A percentile compares a stretch with the other conserved stretches of the same genome.
These are phyloP conservation scores for slime mould (Dictyostelium discoideum) DNA, from an alignment of 78 protist genomes.

Conservation along the genomic window DNA sequence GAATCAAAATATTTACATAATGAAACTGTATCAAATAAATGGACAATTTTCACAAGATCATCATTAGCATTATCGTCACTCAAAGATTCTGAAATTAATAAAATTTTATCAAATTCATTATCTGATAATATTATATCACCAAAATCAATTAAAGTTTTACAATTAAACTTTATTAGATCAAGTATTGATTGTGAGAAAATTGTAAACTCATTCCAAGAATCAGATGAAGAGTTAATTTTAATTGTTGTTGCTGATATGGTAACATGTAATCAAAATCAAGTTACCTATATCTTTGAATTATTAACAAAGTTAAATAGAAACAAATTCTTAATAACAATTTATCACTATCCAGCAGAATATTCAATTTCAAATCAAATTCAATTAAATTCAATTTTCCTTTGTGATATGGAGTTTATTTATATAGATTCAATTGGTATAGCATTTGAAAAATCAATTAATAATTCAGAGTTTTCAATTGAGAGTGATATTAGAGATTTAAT, in stretches of 20 bases:
- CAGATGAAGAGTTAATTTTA: not conserved
- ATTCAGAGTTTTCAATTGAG: not conserved
- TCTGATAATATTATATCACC: not conserved
- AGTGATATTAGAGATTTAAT: conserved; percentile 33
- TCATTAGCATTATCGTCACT: not conserved
- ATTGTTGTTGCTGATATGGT: conserved; percentile 3
- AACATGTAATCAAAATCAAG: conserved; percentile 27
- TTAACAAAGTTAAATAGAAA: not conserved
- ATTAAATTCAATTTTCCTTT: conserved; percentile 34
- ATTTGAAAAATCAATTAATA: not conserved
- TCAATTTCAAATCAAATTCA: conserved; percentile 37
- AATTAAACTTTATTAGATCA: not conserved
- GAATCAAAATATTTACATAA: not conserved
- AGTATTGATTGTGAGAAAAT: not conserved
- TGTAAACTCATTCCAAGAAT: not conserved
- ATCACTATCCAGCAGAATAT: conserved; percentile 45
- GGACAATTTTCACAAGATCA: conserved; percentile 54
- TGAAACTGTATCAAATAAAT: conserved; percentile 18
- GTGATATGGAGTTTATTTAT: conserved; percentile 23
- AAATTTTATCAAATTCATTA: not conserved
- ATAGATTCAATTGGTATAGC: conserved; percentile 30
- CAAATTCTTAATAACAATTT: conserved; percentile 22
- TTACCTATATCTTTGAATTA: conserved; percentile 2
- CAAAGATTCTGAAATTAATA: not conserved
- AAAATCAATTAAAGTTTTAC: not conserved